phyloP scores from a whole-genome alignment of 371 early-diverging fungal species.

The Mortierella sp. region DNA sequence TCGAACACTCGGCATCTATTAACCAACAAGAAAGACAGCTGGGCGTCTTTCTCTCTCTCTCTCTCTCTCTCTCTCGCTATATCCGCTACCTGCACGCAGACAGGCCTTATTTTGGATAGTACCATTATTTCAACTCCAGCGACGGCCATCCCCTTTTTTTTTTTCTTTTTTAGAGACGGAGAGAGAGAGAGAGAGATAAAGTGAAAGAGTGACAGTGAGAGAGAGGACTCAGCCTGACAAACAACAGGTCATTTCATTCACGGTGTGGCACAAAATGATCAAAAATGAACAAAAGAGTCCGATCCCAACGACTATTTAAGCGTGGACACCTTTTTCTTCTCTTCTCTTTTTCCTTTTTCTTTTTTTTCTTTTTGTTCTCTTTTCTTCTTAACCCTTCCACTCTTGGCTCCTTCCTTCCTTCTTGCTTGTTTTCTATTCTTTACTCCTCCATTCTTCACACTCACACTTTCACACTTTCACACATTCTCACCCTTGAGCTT shows the following conservation, averaged over 20 bases:
- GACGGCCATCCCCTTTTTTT: not conserved
- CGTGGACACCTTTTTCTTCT: not conserved
- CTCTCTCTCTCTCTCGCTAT: no score
- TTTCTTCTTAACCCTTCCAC: conserved; percentile 14
- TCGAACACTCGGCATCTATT: no score
- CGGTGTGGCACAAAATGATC: not conserved
- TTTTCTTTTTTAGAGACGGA: not conserved
- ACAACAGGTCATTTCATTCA: not conserved
- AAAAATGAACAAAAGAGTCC: not conserved
- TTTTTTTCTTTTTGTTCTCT: not conserved
- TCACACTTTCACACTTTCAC: not conserved
- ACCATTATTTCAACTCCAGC: no score
- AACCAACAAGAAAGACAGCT: no score
- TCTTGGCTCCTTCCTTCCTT: no score
- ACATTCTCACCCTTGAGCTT: not conserved
- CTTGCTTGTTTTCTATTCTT: not conserved
- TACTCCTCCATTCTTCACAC: not conserved
- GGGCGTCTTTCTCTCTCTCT: no score
- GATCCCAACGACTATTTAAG: no score
- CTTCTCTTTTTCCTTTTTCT: not conserved
- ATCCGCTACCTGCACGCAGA: no score
- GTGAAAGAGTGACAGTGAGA: not conserved
- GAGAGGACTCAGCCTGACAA: not conserved
- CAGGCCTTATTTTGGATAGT: no score
- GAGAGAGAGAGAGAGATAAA: not conserved